These are phyloP conservation scores for Chlorella variabilis DNA, from an alignment of 163 green algal species.

Conservation along the genomic window DNA sequence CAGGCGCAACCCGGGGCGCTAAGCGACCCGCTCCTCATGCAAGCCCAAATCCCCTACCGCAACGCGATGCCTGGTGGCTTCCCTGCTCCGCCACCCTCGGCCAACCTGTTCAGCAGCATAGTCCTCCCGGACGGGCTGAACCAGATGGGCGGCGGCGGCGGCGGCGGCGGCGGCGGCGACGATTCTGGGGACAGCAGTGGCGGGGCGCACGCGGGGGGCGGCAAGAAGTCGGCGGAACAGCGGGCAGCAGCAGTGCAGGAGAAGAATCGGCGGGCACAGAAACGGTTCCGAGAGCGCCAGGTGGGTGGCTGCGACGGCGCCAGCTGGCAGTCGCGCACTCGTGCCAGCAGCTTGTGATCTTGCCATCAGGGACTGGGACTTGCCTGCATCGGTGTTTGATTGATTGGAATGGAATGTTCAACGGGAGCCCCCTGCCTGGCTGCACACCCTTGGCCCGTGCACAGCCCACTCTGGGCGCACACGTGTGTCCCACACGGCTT, in stretches of 20 bases:
- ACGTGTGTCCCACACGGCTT: too few relatives aligned
- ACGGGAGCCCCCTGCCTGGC: too few relatives aligned
- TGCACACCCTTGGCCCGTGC: too few relatives aligned
- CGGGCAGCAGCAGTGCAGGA: slow-evolving; percentile 56
- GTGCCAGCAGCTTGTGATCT: too few relatives aligned
- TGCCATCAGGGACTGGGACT: too few relatives aligned
- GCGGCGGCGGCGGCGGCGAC: background rate
- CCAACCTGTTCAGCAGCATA: slow-evolving; percentile 42
- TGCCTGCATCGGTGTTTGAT: too few relatives aligned
- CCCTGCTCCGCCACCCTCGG: background rate
- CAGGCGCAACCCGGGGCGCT: background rate
- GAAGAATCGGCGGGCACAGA: slow-evolving; percentile 69
- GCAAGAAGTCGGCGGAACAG: slow-evolving; percentile 34
- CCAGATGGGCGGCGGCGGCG: too few relatives aligned
- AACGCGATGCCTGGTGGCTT: slow-evolving; percentile 2
- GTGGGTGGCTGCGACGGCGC: too few relatives aligned
- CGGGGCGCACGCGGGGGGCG: background rate
- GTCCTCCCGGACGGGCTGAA: background rate
- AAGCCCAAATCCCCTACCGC: slow-evolving; percentile 17
- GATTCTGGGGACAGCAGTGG: slow-evolving; percentile 35
- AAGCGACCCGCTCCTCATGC: slow-evolving; percentile 18
- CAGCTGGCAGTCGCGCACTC: too few relatives aligned
- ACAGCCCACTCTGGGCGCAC: too few relatives aligned
- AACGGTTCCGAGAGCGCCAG: slow-evolving; percentile 66
- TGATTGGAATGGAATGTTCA: too few relatives aligned